Percentiles rank a stretch among this genome's conserved stretches.
Evolutionary conservation across 306 rosid species (phyloP).

Genomic region (Glycine tomentella): DNA sequence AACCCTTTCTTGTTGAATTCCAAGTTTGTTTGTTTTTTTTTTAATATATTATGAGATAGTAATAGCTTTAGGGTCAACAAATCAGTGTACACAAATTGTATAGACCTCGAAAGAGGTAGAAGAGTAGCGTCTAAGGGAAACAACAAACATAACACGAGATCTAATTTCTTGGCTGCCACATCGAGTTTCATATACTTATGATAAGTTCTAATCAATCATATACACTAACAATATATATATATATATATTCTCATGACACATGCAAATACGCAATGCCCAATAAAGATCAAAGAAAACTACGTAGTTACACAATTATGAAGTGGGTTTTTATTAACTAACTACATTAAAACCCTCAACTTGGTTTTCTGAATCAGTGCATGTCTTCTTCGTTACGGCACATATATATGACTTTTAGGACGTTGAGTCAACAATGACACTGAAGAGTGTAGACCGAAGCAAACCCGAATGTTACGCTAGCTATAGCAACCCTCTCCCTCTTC

Average conservation of each 20-base stretch:
- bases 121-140: slow-evolving; percentile 69
- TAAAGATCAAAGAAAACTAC: slow-evolving; percentile 1
- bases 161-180: too few relatives aligned
- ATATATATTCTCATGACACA: not conserved
- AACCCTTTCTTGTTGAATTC: slow-evolving; percentile 22
- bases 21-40: not conserved
- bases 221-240: too few relatives aligned
- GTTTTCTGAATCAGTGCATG: slow-evolving; percentile 7
- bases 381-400: slow-evolving; percentile 47
- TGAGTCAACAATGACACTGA: slow-evolving; percentile 7
- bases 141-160: slow-evolving; percentile 25
- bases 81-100: slow-evolving; percentile 4
- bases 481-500: not conserved
- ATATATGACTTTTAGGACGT: slow-evolving; percentile 37
- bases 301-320: not conserved
- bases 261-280: slow-evolving; percentile 37
- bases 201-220: not conserved
- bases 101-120: slow-evolving; percentile 53
- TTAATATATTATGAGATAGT: not conserved
- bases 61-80: slow-evolving; percentile 16
- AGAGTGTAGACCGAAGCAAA: not conserved
- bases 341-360: slow-evolving; percentile 16
- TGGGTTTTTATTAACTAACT: not conserved
- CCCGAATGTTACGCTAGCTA: too few relatives aligned
- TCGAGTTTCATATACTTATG: not conserved